Evolutionary conservation across 169 alveolate species (phyloP).

Genomic region (Eimeria sp.): DNA sequence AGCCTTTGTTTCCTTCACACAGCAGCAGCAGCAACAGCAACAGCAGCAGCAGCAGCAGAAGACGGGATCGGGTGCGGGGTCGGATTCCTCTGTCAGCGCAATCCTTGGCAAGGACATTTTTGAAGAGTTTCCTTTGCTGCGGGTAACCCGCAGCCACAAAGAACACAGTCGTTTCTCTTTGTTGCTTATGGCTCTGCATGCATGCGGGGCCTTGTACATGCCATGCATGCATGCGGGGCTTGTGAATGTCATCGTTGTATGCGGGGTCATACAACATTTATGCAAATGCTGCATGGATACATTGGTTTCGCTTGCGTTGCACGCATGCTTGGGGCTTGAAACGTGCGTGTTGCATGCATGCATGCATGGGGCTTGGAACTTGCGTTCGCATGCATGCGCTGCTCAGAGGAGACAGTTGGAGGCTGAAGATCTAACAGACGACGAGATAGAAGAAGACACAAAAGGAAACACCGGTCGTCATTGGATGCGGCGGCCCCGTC

Average conservation of each 20-base stretch:
- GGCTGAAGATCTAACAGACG: constrained; percentile 8
- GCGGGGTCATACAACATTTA: neutral
- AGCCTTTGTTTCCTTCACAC: constrained; percentile 33
- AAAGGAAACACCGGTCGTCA: neutral
- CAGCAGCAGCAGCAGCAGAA: neutral
- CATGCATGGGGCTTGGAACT: neutral
- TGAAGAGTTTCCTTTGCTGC: constrained; percentile 25
- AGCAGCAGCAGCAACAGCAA: constrained; percentile 30
- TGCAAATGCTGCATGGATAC: neutral
- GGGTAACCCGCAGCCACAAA: neutral
- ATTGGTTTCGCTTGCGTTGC: neutral
- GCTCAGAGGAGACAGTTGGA: constrained; percentile 29
- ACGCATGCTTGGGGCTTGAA: neutral
- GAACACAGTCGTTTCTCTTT: too few relatives aligned
- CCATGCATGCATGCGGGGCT: neutral
- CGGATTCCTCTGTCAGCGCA: constrained; percentile 21
- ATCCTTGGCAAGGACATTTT: neutral
- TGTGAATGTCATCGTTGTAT: neutral
- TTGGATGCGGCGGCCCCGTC: neutral
- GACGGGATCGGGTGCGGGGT: too few relatives aligned
- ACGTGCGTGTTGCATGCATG: neutral
- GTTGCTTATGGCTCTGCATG: neutral
- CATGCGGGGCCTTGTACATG: neutral
- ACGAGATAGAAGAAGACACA: neutral
- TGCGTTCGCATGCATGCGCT: neutral